A percentile compares a stretch with the other conserved stretches of the same genome.
phyloP scores from a whole-genome alignment of 2,329 filamentous ascomycete genomes.

The Trichoderma sp. region DNA sequence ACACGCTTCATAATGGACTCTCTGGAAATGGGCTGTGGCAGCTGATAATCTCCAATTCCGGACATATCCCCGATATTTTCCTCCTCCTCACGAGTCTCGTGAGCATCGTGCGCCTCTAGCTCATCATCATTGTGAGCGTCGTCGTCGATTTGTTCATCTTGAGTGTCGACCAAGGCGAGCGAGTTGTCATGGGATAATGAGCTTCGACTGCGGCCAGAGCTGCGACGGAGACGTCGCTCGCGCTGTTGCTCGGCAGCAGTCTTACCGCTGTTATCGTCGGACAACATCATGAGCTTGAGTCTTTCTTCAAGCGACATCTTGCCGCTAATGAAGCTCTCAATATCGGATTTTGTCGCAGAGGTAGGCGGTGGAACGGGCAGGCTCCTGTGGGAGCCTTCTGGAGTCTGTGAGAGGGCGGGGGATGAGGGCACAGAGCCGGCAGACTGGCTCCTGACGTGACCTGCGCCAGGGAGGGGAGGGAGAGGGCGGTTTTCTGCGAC shows the following conservation, averaged over 20 bases:
- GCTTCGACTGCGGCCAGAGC: slow-evolving; percentile 45
- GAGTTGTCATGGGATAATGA: slow-evolving; percentile 22
- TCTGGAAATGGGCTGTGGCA: slow-evolving; percentile 80
- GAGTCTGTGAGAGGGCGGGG: slow-evolving; percentile 65
- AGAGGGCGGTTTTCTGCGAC: slow-evolving; percentile 82
- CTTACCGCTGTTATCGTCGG: slow-evolving; percentile 61
- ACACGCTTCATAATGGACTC: slow-evolving; percentile 92
- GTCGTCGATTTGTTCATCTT: slow-evolving; percentile 31
- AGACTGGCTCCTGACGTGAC: slow-evolving; percentile 42
- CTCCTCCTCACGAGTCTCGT: slow-evolving; percentile 44
- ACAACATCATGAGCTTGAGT: slow-evolving; percentile 84
- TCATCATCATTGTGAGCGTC: slow-evolving; percentile 61
- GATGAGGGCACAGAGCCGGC: slow-evolving; percentile 57
- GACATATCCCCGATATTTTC: slow-evolving; percentile 62
- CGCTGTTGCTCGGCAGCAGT: slow-evolving; percentile 65
- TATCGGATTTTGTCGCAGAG: slow-evolving; percentile 70
- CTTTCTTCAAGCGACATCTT: slow-evolving; percentile 81
- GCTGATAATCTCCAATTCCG: slow-evolving; percentile 62
- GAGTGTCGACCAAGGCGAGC: background rate
- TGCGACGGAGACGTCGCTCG: slow-evolving; percentile 68
- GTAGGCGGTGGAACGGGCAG: slow-evolving; percentile 75
- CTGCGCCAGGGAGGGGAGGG: slow-evolving; percentile 75
- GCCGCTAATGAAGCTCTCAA: slow-evolving; percentile 71
- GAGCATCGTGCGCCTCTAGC: slow-evolving; percentile 45
- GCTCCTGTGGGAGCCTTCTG: slow-evolving; percentile 66